phyloP scores from a whole-genome alignment of 2,329 filamentous ascomycete species.

The Trichoderma polysporum region DNA sequence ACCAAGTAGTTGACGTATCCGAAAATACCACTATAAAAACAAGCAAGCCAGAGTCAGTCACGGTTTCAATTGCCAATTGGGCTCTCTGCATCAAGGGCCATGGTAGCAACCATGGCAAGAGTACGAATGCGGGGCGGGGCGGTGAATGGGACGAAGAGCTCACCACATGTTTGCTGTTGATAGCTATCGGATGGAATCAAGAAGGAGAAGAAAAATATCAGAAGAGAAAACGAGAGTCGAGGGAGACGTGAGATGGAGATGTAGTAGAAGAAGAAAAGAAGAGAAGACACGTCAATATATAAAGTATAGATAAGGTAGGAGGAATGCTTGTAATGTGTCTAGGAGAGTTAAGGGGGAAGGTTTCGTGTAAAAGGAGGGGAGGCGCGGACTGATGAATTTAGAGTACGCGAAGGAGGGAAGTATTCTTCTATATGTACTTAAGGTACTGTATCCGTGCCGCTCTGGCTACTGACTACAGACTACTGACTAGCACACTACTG shows the following conservation, averaged over 20 bases:
- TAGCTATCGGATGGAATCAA: not conserved
- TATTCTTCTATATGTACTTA: constrained; percentile 14
- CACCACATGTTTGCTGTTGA: constrained; percentile 28
- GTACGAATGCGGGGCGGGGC: constrained; percentile 16
- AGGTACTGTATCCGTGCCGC: not conserved
- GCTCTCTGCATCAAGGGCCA: not conserved
- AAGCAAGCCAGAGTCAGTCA: constrained; percentile 30
- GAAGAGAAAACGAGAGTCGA: constrained; percentile 3
- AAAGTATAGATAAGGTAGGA: constrained; percentile 5
- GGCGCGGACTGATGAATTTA: constrained; percentile 21
- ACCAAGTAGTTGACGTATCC: constrained; percentile 99
- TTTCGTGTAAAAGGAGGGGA: constrained; percentile 22
- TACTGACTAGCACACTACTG: too few relatives aligned
- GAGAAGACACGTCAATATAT: constrained; percentile 3
- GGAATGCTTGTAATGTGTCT: constrained; percentile 7
- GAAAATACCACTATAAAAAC: constrained; percentile 74
- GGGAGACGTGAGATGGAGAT: not conserved
- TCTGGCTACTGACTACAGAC: too few relatives aligned
- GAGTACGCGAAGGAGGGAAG: constrained; percentile 11
- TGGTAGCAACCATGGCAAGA: not conserved
- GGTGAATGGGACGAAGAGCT: constrained; percentile 24
- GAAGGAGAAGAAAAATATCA: not conserved
- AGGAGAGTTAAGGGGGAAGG: constrained; percentile 14
- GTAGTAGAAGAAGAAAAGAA: not conserved
- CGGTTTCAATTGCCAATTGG: constrained; percentile 18